Conservation (phyloP, 2,329 filamentous ascomycete genomes). For the Colletotrichum aenigma region DNA sequence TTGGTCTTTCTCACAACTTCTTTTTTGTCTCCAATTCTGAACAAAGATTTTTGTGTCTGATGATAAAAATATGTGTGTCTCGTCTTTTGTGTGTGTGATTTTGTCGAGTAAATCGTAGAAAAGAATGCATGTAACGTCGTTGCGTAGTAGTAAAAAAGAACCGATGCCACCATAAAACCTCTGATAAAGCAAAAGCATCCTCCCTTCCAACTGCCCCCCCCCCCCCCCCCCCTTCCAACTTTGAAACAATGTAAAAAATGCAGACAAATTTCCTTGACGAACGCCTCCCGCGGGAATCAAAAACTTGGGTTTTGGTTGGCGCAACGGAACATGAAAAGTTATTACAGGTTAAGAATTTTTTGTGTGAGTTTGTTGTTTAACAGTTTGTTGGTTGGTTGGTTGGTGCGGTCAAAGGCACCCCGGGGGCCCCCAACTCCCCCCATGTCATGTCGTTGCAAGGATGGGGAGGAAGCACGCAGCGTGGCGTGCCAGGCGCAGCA, state of each 20-base stretch:
- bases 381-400: neutral
- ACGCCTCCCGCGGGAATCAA: neutral
- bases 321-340: neutral
- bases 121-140: slow-evolving; percentile 5
- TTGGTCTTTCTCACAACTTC: neutral
- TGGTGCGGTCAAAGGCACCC: neutral
- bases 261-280: slow-evolving; percentile 4
- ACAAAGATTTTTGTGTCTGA: neutral
- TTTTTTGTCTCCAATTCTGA: neutral
- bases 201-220: neutral
- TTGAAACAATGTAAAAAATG: neutral
- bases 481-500: neutral
- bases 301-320: neutral
- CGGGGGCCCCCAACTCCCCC: neutral
- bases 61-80: neutral
- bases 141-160: neutral
- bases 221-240: neutral
- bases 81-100: neutral
- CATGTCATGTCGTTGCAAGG: neutral
- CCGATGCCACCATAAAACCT: neutral
- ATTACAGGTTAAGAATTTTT: slow-evolving; percentile 8
- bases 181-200: neutral
- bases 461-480: neutral
- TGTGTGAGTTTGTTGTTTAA: neutral
- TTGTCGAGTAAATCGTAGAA: slow-evolving; percentile 3